Evolutionary conservation across 2,329 filamentous ascomycete species (phyloP).

Genomic region (Onygena corvina): DNA sequence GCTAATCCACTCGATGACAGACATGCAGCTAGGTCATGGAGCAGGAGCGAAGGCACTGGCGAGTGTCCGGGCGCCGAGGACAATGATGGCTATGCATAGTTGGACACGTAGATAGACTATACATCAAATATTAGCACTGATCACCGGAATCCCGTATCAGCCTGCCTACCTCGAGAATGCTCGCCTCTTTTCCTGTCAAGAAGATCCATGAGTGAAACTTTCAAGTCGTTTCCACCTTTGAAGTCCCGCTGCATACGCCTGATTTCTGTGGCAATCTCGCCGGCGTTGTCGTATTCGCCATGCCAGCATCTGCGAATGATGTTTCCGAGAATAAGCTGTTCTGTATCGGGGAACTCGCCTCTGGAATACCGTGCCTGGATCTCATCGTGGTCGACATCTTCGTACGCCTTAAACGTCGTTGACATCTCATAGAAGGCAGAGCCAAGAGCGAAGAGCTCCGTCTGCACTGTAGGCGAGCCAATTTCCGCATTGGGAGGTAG

Average conservation of each 20-base stretch:
- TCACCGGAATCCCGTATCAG: neutral
- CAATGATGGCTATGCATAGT: neutral
- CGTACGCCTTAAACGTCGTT: constrained; percentile 13
- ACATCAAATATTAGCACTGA: neutral
- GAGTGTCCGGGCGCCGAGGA: neutral
- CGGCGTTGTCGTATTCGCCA: constrained; percentile 12
- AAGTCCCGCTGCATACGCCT: neutral
- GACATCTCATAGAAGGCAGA: constrained; percentile 17
- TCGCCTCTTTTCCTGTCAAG: neutral
- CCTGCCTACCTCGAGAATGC: neutral
- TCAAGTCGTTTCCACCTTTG: neutral
- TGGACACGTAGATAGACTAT: neutral
- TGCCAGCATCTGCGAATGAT: constrained; percentile 17
- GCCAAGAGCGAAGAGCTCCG: constrained; percentile 17
- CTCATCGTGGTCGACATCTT: constrained; percentile 10
- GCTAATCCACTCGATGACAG: too few relatives aligned
- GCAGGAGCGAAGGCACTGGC: too few relatives aligned
- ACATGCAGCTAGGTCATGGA: too few relatives aligned
- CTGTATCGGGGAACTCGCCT: constrained; percentile 14
- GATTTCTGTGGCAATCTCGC: constrained; percentile 11
- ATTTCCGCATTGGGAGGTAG: constrained; percentile 8
- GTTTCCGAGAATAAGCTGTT: constrained; percentile 12
- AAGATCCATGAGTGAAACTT: neutral
- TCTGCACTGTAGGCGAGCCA: constrained; percentile 11
- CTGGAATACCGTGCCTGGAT: constrained; percentile 5